A percentile compares a stretch with the other conserved stretches of the same genome.
These are phyloP conservation scores for Epichloe sp. DNA, from an alignment of 2,329 filamentous ascomycete species.

Conservation along the genomic window DNA sequence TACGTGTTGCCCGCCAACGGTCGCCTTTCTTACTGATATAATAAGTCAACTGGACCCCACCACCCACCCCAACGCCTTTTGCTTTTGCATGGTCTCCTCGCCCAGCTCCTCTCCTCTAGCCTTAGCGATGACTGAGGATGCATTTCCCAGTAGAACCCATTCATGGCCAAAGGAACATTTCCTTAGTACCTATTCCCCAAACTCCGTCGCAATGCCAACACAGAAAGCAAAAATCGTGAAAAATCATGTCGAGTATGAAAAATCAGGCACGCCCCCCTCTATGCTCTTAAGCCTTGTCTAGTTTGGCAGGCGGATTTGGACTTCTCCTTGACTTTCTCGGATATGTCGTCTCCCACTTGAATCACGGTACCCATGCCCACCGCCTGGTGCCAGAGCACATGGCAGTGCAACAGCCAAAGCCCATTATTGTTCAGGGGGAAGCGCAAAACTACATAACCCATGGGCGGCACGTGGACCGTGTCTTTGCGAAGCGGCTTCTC, in stretches of 20 bases:
- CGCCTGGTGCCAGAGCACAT: conserved; percentile 23
- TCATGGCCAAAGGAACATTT: background rate
- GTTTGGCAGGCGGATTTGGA: background rate
- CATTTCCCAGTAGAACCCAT: too few species aligned
- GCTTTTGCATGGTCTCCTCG: too few species aligned
- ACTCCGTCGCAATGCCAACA: background rate
- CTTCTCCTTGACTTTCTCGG: background rate
- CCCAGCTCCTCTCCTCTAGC: too few species aligned
- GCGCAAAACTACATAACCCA: conserved; percentile 22
- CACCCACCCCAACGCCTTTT: too few species aligned
- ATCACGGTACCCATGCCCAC: conserved; percentile 17
- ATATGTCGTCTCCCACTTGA: conserved; percentile 5
- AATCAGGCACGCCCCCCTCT: background rate
- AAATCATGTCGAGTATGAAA: background rate
- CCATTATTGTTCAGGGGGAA: conserved; percentile 23
- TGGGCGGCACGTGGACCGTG: conserved; percentile 16
- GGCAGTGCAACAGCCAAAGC: conserved; percentile 26
- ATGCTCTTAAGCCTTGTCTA: background rate
- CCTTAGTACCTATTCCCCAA: background rate
- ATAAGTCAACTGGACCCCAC: too few species aligned
- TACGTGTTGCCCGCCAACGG: too few species aligned
- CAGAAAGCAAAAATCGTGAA: background rate
- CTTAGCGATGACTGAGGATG: too few species aligned
- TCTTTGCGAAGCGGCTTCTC: conserved; percentile 20
- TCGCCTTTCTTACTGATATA: too few species aligned